Evolutionary conservation across 805 yeast genomes (phyloP).

Genomic region (Yueomyces sinensis): DNA sequence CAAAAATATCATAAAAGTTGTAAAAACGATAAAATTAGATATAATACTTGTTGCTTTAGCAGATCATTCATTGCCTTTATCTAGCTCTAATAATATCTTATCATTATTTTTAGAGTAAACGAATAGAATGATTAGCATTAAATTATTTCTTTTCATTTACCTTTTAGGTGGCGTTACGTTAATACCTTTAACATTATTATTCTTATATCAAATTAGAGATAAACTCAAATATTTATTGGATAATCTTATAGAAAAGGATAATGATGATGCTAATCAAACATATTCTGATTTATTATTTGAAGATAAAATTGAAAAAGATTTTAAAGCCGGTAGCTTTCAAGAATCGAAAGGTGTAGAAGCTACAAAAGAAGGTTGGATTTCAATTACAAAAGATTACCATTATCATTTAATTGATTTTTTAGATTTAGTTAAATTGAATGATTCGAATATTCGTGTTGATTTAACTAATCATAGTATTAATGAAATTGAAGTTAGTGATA

Average conservation of each 20-base stretch:
- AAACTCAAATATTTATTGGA: no score
- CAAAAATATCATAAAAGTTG: no score
- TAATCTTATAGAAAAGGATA: no score
- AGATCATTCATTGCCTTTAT: no score
- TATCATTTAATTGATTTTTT: constrained; percentile 29
- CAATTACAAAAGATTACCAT: constrained; percentile 71
- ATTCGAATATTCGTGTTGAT: constrained; percentile 1
- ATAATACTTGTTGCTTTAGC: no score
- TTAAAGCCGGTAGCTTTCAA: constrained; percentile 53
- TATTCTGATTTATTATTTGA: no score
- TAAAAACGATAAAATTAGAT: no score
- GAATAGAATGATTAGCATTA: constrained; percentile 18
- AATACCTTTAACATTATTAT: constrained; percentile 40
- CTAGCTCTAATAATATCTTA: no score
- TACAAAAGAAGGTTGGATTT: constrained; percentile 61
- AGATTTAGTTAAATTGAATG: constrained; percentile 1
- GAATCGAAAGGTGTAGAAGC: constrained; percentile 54
- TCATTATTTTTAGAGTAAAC: no score
- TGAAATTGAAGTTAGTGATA: constrained; percentile 7
- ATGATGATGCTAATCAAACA: constrained; percentile 24
- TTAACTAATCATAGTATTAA: constrained; percentile 4
- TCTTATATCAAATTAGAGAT: no score
- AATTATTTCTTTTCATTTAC: constrained; percentile 34
- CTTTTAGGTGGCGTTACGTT: constrained; percentile 74
- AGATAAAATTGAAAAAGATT: constrained; percentile 22